These are phyloP conservation scores for Coprinopsis sp. DNA, from an alignment of 768 basidiomycete genomes.

Conservation along the genomic window DNA sequence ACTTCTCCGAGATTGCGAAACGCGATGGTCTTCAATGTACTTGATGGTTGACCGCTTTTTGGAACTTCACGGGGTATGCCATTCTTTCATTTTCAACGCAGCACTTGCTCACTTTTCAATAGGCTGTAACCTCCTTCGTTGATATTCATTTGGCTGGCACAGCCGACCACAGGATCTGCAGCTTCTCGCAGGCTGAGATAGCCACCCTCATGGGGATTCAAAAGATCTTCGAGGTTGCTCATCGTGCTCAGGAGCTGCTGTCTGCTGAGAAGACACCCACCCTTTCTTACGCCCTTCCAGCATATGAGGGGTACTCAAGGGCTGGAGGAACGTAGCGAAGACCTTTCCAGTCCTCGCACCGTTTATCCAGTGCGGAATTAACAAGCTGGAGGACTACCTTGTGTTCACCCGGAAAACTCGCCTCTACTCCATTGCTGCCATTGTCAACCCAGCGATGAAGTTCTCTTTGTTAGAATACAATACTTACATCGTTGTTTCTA, in stretches of 20 bases:
- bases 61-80: constrained; percentile 26
- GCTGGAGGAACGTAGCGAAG: too few relatives aligned
- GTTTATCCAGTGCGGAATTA: too few relatives aligned
- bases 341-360: too few relatives aligned
- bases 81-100: constrained; percentile 4
- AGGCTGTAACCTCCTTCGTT: constrained; percentile 13
- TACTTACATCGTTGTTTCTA: too few relatives aligned
- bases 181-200: constrained; percentile 20
- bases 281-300: constrained; percentile 22
- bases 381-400: too few relatives aligned
- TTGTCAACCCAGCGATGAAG: too few relatives aligned
- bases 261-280: constrained; percentile 31
- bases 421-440: too few relatives aligned
- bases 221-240: too few relatives aligned
- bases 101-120: constrained; percentile 8
- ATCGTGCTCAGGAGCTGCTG: constrained; percentile 28
- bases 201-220: too few relatives aligned
- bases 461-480: too few relatives aligned
- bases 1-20: constrained; percentile 22
- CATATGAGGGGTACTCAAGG: too few relatives aligned
- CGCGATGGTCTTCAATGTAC: constrained; percentile 26
- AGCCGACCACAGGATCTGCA: constrained; percentile 8
- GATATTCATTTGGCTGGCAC: constrained; percentile 10
- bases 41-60: constrained; percentile 28
- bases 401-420: too few relatives aligned